Base-by-base conservation (phyloP, 441 rosid species). In the Euphorbia celastroides region DNA sequence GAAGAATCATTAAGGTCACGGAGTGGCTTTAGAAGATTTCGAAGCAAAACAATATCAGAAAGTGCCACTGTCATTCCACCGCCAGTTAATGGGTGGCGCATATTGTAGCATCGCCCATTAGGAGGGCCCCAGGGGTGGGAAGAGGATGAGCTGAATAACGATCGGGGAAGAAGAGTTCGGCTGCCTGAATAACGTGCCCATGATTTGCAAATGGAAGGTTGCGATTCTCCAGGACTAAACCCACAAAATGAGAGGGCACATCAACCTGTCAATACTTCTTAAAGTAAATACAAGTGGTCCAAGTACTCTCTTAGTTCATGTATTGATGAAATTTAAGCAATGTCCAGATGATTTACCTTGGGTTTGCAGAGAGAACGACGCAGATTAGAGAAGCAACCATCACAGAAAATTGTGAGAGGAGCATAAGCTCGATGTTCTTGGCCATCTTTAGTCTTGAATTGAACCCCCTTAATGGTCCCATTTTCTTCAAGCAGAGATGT, bases 61-160 rank as follows among this genome's bases (percentile, higher is more conserved):
- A 92, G 72, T 48, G 92, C 96, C 19, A 92, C 97, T 0, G 98
- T 92, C 98, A 90, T 92, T 65, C 98, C 98, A 46, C 98, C 97
- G 22, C 97, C 97, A 1, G 97, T 92, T 64, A 89, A 73, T 3
- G 98, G 98, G 77, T 90, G 98, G 26, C 98, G 93, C 98, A 92
- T 92, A 81, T 92, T 92, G 67, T 89, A 88, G 98, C 96, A 66
- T 92, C 97, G 52, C 98, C 98, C 96, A 92, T 82, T 50, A 90
- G 60, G 41, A 90, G 77, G 17, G 97, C 98, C 46, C 98, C 98
- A 6, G 97, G 90, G 4, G 90, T 92, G 1, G 93, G 97, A 58
- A 77, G 72, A 5, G 96, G 92, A 71, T 75, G 76, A 50, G 98
- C 98, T 0, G 97, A 59, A 87, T 70, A 72, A 91, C 63, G 70